A percentile compares a stretch with the other conserved stretches of the same genome.
Evolutionary conservation across 805 yeast species (phyloP).

Genomic region (Ogataea parapolymorpha): DNA sequence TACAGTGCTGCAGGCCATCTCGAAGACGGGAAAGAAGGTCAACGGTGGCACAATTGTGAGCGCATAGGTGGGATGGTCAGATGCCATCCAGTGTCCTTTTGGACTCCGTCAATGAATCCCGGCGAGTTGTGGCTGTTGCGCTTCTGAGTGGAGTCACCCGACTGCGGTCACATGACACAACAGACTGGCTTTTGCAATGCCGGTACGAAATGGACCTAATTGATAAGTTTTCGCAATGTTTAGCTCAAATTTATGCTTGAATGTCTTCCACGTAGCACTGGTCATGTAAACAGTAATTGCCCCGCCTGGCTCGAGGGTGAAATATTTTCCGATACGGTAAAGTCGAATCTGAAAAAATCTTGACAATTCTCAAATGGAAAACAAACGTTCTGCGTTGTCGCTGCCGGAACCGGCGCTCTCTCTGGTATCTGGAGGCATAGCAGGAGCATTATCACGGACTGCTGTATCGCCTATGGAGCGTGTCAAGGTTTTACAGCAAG

Average conservation of each 20-base stretch:
- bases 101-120: no score
- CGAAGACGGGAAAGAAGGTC: constrained; percentile 89
- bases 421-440: constrained; percentile 69
- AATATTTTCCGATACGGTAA: neutral
- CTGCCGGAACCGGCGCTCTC: constrained; percentile 55
- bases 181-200: neutral
- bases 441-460: constrained; percentile 82
- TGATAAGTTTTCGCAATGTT: no score
- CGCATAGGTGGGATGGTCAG: neutral
- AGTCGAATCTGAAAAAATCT: neutral
- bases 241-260: no score
- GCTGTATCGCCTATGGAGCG: constrained; percentile 94
- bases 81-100: no score
- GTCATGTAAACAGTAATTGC: neutral
- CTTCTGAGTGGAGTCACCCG: neutral
- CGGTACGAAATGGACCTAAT: no score
- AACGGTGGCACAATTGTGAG: constrained; percentile 54
- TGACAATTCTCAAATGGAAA: neutral
- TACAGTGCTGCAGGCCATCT: constrained; percentile 72
- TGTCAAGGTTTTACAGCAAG: constrained; percentile 86
- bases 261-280: no score
- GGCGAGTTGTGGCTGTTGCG: no score
- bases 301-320: neutral
- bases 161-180: neutral
- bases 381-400: neutral